These are phyloP conservation scores for Psilocybe cyanescens DNA, from an alignment of 768 basidiomycete species.

Conservation along the genomic window DNA sequence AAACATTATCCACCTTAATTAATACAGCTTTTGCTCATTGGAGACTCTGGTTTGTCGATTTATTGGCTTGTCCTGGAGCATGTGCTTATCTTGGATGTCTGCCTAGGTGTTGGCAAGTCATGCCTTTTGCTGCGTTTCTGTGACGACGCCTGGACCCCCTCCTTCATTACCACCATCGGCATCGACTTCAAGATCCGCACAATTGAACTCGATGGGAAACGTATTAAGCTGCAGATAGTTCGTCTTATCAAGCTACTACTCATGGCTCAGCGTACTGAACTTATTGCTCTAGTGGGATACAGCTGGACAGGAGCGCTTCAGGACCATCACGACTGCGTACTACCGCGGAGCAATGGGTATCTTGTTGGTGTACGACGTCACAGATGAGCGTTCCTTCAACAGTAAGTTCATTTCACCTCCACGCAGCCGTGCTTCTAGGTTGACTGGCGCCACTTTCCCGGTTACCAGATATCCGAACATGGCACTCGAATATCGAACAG, in stretches of 20 bases:
- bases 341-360: slow-evolving; percentile 99
- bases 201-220: slow-evolving; percentile 97
- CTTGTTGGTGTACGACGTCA: slow-evolving; percentile 97
- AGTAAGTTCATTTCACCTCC: slow-evolving; percentile 58
- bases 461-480: slow-evolving; percentile 89
- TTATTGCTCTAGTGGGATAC: slow-evolving; percentile 85
- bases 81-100: slow-evolving; percentile 2
- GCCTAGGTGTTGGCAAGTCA: slow-evolving; percentile 91
- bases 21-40: slow-evolving; percentile 87
- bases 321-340: slow-evolving; percentile 98
- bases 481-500: slow-evolving; percentile 98
- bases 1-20: slow-evolving; percentile 6
- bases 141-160: slow-evolving; percentile 99
- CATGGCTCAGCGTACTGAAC: not conserved
- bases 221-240: slow-evolving; percentile 98
- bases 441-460: not conserved
- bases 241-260: slow-evolving; percentile 30
- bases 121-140: slow-evolving; percentile 96
- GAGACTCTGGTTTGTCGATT: slow-evolving; percentile 79
- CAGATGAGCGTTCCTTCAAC: slow-evolving; percentile 93
- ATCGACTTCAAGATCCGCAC: slow-evolving; percentile 99
- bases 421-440: not conserved
- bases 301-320: slow-evolving; percentile 97
- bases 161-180: slow-evolving; percentile 99
- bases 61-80: slow-evolving; percentile 4